Conservation (phyloP, 202 grass and related monocot species). For the Zoysia matrella region DNA sequence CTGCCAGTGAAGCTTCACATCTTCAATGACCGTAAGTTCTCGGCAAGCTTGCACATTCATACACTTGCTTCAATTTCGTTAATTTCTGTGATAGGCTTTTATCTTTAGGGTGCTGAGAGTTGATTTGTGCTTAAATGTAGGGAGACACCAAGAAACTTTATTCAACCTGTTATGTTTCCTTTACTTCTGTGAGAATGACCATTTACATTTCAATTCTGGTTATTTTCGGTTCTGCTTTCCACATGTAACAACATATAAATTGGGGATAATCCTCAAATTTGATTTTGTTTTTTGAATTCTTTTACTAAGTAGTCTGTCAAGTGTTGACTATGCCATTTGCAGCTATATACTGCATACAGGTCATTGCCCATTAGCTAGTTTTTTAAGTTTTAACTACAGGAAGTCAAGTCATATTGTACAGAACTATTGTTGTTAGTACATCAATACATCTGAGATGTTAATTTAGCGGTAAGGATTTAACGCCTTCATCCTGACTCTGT, state of each 20-base stretch:
- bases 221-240: not conserved
- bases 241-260: conserved; percentile 16
- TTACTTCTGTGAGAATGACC: not conserved
- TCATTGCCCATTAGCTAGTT: not conserved
- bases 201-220: not conserved
- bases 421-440: not conserved
- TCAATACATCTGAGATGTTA: conserved; percentile 10
- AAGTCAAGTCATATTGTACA: not conserved
- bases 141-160: conserved; percentile 5
- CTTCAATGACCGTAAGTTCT: conserved; percentile 61
- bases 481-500: conserved; percentile 14
- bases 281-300: not conserved
- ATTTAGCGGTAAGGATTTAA: not conserved
- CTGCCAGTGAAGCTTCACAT: conserved; percentile 57
- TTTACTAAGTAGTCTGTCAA: conserved; percentile 4
- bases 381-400: not conserved
- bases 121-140: conserved; percentile 20
- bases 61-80: not conserved
- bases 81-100: no score
- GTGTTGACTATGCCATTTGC: not conserved
- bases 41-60: conserved; percentile 23
- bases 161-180: not conserved
- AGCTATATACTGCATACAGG: not conserved
- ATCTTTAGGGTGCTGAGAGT: conserved; percentile 8
- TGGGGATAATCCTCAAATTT: conserved; percentile 3